Evolutionary conservation across 2,329 filamentous ascomycete genomes (phyloP), one percentile per base, ranked within the genome.

Genomic region (Ambrosiella beaveri): DNA sequence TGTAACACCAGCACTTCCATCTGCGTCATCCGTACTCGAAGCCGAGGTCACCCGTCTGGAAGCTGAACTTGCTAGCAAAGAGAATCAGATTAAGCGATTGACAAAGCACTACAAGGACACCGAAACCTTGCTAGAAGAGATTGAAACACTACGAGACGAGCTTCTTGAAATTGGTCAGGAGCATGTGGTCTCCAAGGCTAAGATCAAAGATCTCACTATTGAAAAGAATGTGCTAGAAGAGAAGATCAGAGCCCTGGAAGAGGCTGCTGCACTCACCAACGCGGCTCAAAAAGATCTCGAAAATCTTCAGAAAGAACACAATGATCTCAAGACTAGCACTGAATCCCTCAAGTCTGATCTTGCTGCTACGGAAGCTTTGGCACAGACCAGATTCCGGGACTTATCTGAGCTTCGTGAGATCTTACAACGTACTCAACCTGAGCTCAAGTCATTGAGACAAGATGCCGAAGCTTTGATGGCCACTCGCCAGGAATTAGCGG

Each of bases 311-410:
- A 57, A 60, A n/a, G 79, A 84, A 60, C 78, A 78, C 57, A 75
- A 90, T 47, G 81, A 82, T 47, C 74, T 94, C 40, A 88, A 86
- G 68, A 71, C 75, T 17, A 88, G 84, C 68, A 80, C 83, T 0
- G 74, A 80, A 1, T 77, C 79, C 0, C 69, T 96, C 15, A 83
- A 95, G 65, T 87, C 85, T 0, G 91, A 98, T 66, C 76, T 97
- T 2, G 85, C 82, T 1, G 89, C 89, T 1, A 85, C 90, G 0
- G 84, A 96, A 67, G 82, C 94, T 69, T 77, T 97, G 11, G 88
- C 93, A 0, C 84, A 94, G 61, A 85, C 80, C 13, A 79, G 93
- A 37, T 97, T 89, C 73, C 95, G 89, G 68, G 90, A 97, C 61
- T 73, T 96, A 1, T 84, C 83, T 0, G 86, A 95, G 36, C 73